Evolutionary conservation across 164 flowering plant species (phyloP).

Genomic region (Malania oleifera): DNA sequence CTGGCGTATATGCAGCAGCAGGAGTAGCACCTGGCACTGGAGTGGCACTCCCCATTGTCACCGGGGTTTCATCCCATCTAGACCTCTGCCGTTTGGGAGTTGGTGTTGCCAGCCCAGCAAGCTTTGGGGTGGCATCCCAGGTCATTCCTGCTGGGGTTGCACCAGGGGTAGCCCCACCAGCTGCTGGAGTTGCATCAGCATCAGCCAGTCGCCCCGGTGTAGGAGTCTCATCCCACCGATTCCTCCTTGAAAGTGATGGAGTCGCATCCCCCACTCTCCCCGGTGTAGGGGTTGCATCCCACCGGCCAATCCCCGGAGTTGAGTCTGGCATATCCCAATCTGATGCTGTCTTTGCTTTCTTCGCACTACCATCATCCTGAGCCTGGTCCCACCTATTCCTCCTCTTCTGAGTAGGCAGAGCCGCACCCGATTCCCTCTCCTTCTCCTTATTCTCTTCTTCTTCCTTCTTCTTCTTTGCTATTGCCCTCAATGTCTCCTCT

Average conservation of each 20-base stretch:
- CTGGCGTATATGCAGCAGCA: constrained; percentile 74
- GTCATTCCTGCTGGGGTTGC: constrained; percentile 97
- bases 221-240: constrained; percentile 99
- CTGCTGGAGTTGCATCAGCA: constrained; percentile 84
- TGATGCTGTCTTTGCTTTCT: constrained; percentile 66
- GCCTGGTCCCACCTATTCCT: constrained; percentile 94
- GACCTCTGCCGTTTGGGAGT: constrained; percentile 95
- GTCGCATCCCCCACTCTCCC: constrained; percentile 87
- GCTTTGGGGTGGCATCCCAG: constrained; percentile 99
- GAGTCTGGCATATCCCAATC: constrained; percentile 98
- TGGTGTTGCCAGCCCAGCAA: constrained; percentile 83
- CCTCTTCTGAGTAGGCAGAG: constrained; percentile 51
- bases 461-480: constrained; percentile 84
- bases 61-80: constrained; percentile 99
- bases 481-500: constrained; percentile 61
- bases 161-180: constrained; percentile 87
- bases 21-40: constrained; percentile 88
- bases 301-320: constrained; percentile 82
- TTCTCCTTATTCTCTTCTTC: constrained; percentile 59
- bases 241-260: constrained; percentile 58
- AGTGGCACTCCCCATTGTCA: constrained; percentile 89
- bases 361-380: constrained; percentile 51
- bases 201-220: constrained; percentile 91
- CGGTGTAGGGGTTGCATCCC: constrained; percentile 98
- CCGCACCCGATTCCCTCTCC: constrained; percentile 24